These are phyloP conservation scores for Elsinoe ampelina DNA, from an alignment of 2,329 filamentous ascomycete species.

Conservation along the genomic window DNA sequence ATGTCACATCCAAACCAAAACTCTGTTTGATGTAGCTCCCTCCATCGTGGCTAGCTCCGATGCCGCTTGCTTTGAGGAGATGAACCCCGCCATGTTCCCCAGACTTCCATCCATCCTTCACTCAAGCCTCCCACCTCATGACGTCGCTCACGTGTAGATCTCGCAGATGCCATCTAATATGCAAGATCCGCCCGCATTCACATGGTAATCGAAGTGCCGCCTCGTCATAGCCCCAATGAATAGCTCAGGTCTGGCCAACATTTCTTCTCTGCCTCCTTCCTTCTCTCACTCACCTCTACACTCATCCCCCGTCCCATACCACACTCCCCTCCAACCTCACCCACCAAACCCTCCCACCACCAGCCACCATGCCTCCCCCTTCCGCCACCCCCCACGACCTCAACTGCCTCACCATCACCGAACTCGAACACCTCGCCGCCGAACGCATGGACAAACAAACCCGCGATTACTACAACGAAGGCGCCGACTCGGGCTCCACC, in stretches of 20 bases:
- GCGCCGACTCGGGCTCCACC: conserved; percentile 29
- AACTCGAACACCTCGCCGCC: conserved; percentile 32
- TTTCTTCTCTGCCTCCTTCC: not conserved
- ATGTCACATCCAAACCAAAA: no score
- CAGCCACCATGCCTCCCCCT: conserved; percentile 14
- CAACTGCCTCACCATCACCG: conserved; percentile 35
- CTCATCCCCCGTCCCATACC: not conserved
- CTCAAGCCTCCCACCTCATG: conserved; percentile 5
- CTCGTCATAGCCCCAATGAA: conserved; percentile 4
- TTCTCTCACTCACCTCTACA: not conserved
- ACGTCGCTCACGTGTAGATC: conserved; percentile 7
- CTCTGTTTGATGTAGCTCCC: no score
- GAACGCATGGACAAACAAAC: conserved; percentile 32
- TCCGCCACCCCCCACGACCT: conserved; percentile 24
- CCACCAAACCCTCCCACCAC: not conserved
- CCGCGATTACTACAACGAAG: conserved; percentile 33
- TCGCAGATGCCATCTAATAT: not conserved
- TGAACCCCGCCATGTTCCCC: not conserved
- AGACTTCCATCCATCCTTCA: not conserved
- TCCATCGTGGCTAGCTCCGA: not conserved
- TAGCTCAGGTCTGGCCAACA: not conserved
- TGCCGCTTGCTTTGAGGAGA: not conserved
- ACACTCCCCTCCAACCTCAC: not conserved
- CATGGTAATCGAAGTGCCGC: not conserved
- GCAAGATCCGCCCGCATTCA: not conserved